A percentile compares a stretch with the other conserved stretches of the same genome.
Conservation (phyloP, 2,329 filamentous ascomycete genomes). For the Arthrobotrys iridis region DNA sequence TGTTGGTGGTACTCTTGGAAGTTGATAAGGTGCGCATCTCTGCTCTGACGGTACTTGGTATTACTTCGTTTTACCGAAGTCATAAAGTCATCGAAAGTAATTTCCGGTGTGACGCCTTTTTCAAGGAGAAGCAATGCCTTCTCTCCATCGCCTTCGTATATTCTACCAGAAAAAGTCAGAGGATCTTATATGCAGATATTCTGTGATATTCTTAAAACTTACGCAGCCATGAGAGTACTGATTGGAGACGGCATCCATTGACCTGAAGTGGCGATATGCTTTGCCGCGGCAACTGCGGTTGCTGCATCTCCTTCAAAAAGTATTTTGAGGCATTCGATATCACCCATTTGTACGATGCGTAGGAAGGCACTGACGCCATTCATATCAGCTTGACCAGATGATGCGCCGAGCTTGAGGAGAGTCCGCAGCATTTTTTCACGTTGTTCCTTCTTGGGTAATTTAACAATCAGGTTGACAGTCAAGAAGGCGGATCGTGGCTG, state of each 20-base stretch:
- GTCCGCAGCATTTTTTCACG: conserved; percentile 68
- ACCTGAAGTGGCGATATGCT: conserved; percentile 9
- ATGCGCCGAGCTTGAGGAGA: conserved; percentile 76
- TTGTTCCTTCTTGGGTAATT: conserved; percentile 69
- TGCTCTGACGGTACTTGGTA: conserved; percentile 60
- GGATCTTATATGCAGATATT: conserved; percentile 59
- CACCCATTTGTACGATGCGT: conserved; percentile 68
- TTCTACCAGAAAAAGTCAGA: conserved; percentile 67
- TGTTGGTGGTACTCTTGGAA: conserved; percentile 69
- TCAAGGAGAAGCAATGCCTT: conserved; percentile 72
- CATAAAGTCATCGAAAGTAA: conserved; percentile 73
- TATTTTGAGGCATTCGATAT: conserved; percentile 62
- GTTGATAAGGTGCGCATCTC: conserved; percentile 62
- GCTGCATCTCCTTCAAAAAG: conserved; percentile 61
- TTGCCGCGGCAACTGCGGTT: conserved; percentile 27
- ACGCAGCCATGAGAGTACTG: conserved; percentile 28
- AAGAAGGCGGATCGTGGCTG: conserved; percentile 71
- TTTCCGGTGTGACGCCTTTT: conserved; percentile 69
- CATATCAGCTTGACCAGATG: conserved; percentile 75
- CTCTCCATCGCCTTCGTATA: conserved; percentile 63
- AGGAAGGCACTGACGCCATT: conserved; percentile 74
- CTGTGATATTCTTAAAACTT: conserved; percentile 1
- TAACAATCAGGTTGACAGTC: conserved; percentile 74
- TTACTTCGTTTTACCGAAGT: conserved; percentile 67
- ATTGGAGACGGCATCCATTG: conserved; percentile 15